These are phyloP conservation scores for Leccinum fallax DNA, from an alignment of 1,284 basidiomycete genomes.

Conservation along the genomic window DNA sequence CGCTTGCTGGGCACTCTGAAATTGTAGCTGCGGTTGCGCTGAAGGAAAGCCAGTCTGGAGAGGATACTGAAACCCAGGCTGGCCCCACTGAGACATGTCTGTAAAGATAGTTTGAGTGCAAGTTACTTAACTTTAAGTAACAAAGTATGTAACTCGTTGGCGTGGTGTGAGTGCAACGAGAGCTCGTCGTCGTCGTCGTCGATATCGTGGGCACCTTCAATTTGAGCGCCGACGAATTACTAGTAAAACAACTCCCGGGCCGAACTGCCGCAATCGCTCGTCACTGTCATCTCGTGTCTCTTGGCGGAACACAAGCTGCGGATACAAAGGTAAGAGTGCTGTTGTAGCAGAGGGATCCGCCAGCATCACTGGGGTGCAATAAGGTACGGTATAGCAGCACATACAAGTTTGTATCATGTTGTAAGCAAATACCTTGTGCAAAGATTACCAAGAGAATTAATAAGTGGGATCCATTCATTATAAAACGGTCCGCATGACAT, in stretches of 20 bases:
- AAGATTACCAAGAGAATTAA: background rate
- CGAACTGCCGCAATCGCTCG: background rate
- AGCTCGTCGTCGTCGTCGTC: slow-evolving; percentile 1
- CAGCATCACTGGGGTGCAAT: background rate
- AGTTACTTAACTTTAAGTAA: background rate
- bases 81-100: slow-evolving; percentile 24
- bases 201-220: slow-evolving; percentile 8
- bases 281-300: background rate
- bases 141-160: too few species aligned
- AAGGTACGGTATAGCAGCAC: too few species aligned
- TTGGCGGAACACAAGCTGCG: slow-evolving; percentile 6
- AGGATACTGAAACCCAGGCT: slow-evolving; percentile 59
- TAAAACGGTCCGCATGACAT: background rate
- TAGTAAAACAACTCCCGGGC: background rate
- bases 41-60: slow-evolving; percentile 59
- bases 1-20: slow-evolving; percentile 43
- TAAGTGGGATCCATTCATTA: background rate
- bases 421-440: background rate
- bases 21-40: slow-evolving; percentile 46
- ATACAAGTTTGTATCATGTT: background rate
- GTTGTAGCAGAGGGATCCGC: background rate
- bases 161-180: too few species aligned
- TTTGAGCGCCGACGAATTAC: slow-evolving; percentile 4
- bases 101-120: background rate
- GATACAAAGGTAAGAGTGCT: background rate